These are phyloP conservation scores for Colletotrichum sp. DNA, from an alignment of 2,329 filamentous ascomycete genomes.

Conservation along the genomic window DNA sequence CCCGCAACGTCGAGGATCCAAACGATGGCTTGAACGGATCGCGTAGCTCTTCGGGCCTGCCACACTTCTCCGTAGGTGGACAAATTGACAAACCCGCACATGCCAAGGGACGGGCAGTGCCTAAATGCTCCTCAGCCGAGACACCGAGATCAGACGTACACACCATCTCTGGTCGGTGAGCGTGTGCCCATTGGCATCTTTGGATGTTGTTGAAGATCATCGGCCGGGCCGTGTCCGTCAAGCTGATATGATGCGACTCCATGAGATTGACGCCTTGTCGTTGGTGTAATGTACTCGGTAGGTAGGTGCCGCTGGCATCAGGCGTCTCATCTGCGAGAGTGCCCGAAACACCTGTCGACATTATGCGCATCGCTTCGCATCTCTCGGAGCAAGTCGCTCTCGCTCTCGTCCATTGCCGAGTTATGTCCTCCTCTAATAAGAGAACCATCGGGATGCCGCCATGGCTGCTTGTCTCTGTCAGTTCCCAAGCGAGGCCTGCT, in stretches of 20 bases:
- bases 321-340: not conserved
- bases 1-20: not conserved
- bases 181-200: not conserved
- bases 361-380: not conserved
- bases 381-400: not conserved
- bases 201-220: conserved; percentile 9
- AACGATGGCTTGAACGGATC: not conserved
- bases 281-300: not conserved
- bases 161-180: conserved; percentile 19
- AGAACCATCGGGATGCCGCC: not conserved
- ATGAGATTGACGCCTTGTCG: not conserved
- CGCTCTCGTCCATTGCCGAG: not conserved
- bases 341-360: not conserved
- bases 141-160: conserved; percentile 17
- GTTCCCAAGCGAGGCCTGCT: not conserved
- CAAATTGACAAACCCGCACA: not conserved
- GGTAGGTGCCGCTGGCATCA: not conserved
- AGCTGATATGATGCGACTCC: not conserved
- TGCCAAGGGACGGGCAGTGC: conserved; percentile 13
- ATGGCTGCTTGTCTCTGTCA: not conserved
- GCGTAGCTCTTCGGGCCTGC: not conserved
- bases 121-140: conserved; percentile 12
- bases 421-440: not conserved
- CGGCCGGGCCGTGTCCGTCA: not conserved
- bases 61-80: not conserved